Conservation (phyloP, 1,139 yeast genomes). For the Zhuliangozyma blackwelliae region DNA sequence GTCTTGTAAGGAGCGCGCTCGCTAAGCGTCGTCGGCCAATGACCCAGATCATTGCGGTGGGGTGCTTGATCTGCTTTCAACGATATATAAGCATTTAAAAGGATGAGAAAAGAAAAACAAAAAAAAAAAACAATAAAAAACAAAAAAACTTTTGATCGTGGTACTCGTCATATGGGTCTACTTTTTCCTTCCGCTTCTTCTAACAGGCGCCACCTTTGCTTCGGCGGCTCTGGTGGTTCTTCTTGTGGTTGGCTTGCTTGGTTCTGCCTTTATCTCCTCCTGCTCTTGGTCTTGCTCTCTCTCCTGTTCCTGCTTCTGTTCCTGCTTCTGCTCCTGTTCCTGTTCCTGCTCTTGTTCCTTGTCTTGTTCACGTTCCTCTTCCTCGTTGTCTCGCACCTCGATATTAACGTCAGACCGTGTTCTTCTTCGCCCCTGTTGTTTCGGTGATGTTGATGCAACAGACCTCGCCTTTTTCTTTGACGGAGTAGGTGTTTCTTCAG, state of each 20-base stretch:
- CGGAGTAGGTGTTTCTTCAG: constrained; percentile 10
- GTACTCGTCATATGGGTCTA: constrained; percentile 3
- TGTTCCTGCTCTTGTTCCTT: constrained; percentile 5
- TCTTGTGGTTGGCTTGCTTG: constrained; percentile 15
- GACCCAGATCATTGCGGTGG: no score
- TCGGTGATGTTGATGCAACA: constrained; percentile 11
- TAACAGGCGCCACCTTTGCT: constrained; percentile 13
- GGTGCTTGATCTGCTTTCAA: no score
- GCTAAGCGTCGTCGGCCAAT: no score
- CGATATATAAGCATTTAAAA: no score
- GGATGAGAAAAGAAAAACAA: no score
- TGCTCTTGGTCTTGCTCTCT: constrained; percentile 5
- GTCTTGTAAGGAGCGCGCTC: no score
- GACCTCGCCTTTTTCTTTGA: constrained; percentile 10
- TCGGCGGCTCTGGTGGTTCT: constrained; percentile 21
- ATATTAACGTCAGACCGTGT: constrained; percentile 25
- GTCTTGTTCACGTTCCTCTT: constrained; percentile 7
- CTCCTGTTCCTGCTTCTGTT: constrained; percentile 8
- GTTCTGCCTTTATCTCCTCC: constrained; percentile 5
- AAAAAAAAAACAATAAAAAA: no score
- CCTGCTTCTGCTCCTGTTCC: constrained; percentile 7
- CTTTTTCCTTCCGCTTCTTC: constrained; percentile 26
- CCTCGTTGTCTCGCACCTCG: constrained; percentile 13
- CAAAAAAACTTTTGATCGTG: background rate
- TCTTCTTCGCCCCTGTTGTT: constrained; percentile 12